Percentiles rank a stretch among this genome's conserved stretches.
phyloP scores from a whole-genome alignment of 2,329 filamentous ascomycete genomes.

The Penicillium griseofulvum region DNA sequence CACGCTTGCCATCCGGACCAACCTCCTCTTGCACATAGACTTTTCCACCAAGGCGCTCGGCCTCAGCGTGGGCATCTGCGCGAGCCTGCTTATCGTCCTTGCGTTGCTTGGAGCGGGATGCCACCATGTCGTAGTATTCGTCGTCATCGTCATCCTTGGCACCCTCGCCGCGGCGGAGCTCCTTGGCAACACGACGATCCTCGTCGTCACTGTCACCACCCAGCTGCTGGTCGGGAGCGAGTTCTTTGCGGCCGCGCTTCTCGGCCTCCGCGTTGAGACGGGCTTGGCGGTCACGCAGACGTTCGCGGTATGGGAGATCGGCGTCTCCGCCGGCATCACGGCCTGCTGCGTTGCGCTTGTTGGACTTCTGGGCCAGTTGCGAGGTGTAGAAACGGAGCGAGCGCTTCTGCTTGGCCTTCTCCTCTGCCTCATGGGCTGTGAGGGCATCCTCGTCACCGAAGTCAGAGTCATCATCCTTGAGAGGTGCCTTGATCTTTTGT shows the following conservation, averaged over 20 bases:
- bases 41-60: constrained; percentile 56
- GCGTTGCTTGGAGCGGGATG: constrained; percentile 53
- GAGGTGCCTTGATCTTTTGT: constrained; percentile 31
- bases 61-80: constrained; percentile 55
- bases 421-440: constrained; percentile 73
- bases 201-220: constrained; percentile 69
- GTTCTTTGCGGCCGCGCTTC: constrained; percentile 67
- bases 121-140: constrained; percentile 84
- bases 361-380: constrained; percentile 92
- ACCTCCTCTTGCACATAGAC: constrained; percentile 67
- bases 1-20: constrained; percentile 81
- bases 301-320: constrained; percentile 77
- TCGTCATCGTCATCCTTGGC: constrained; percentile 45
- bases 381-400: constrained; percentile 96
- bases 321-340: constrained; percentile 59
- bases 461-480: constrained; percentile 65
- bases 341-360: constrained; percentile 67
- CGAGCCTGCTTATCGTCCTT: constrained; percentile 75
- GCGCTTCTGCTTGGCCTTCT: constrained; percentile 88
- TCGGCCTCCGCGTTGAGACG: constrained; percentile 87
- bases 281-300: constrained; percentile 78
- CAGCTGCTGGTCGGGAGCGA: constrained; percentile 63
- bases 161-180: constrained; percentile 41
- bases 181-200: constrained; percentile 54
- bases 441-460: constrained; percentile 87